Base-by-base conservation (phyloP, 148 eudicot genomes). In the Nyssa sinensis region DNA sequence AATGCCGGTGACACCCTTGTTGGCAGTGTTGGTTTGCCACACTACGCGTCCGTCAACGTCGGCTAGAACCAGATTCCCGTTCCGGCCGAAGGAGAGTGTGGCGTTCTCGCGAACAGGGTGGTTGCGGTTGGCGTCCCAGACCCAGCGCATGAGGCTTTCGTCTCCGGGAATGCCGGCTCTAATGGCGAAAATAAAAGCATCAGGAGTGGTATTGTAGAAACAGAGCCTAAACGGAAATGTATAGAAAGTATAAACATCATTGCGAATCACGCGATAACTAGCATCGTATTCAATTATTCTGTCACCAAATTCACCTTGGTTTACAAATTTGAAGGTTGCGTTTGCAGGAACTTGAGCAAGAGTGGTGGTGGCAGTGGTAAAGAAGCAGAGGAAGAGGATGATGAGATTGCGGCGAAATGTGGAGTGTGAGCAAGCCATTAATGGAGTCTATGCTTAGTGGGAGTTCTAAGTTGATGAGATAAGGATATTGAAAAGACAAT, bases 241-340 rank as follows among this genome's bases (percentile, higher is more conserved):
- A 23, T 30, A 63, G 21, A 79, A 31, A 2, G 28, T n/a, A 2
- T 30, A 33, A 9, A 11, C 1, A 16, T n/a, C 41, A 41, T 31
- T 55, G 12, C 31, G 32, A 11, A 78, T 41, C 0, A 67, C 13
- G 5, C 79, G 77, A 31, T 75, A 78, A 7, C n/a, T 44, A 4
- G 72, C 77, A 21, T 27, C 77, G 60, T 82, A 75, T 34, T 85
- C 86, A 10, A 77, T 78, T 23, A 81, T 66, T 47, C 73, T 64
- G 57, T 74, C 77, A 1, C 88, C 84, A 44, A 87, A 81, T 9
- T 82, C 83, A 32, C 90, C 88, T 63, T 76, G 66, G 61, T 84
- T 87, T 12, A 81, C 76, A 47, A 74, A 74, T 25, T 78, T 75
- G 71, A 87, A 84, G 16, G 90, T 84, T 21, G 39, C 74, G 35